A percentile compares a stretch with the other conserved stretches of the same genome.
Conservation (phyloP, 148 eudicot species). For the Fagopyrum homotropicum region DNA sequence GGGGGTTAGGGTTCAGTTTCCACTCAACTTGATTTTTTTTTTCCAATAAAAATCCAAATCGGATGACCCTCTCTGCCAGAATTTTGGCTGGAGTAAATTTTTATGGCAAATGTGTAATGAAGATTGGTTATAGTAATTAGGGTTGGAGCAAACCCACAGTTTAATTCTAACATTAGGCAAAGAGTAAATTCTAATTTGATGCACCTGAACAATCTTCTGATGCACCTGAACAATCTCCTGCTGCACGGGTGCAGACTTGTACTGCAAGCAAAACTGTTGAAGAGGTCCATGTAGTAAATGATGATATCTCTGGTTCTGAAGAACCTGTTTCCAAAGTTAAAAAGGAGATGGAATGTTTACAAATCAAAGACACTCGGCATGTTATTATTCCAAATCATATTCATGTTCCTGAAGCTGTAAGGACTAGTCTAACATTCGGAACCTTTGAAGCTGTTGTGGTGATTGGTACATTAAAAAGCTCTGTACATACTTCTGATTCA, state of each 20-base stretch:
- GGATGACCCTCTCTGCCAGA: too few relatives aligned
- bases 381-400: constrained; percentile 68
- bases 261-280: constrained; percentile 23
- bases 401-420: constrained; percentile 65
- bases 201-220: constrained; percentile 30
- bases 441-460: constrained; percentile 71
- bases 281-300: constrained; percentile 18
- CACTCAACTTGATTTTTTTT: too few relatives aligned
- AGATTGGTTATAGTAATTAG: too few relatives aligned
- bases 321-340: constrained; percentile 38
- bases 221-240: constrained; percentile 10
- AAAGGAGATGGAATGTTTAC: constrained; percentile 45
- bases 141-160: too few relatives aligned
- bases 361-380: constrained; percentile 45
- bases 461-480: constrained; percentile 30
- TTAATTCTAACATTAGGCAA: too few relatives aligned
- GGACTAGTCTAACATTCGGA: constrained; percentile 71
- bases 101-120: too few relatives aligned
- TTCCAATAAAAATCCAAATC: too few relatives aligned
- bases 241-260: constrained; percentile 1
- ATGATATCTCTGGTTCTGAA: constrained; percentile 26
- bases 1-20: too few relatives aligned
- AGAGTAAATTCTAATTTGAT: too few relatives aligned
- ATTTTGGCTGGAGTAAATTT: too few relatives aligned
- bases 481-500: constrained; percentile 35